Base-by-base conservation (phyloP, 257 asterid genomes). In the Parsonsia alboflavescens region DNA sequence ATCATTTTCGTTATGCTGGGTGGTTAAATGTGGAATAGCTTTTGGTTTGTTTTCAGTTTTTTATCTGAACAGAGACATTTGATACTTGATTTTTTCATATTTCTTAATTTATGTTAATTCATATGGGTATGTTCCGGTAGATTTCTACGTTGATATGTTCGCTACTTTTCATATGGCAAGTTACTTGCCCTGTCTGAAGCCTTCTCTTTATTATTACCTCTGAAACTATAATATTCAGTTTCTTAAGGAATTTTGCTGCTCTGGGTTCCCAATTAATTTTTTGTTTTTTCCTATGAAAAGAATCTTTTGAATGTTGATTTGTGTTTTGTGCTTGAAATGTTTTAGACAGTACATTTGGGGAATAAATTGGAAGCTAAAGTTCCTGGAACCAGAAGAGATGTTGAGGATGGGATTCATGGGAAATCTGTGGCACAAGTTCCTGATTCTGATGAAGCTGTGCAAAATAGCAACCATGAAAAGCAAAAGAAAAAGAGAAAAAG, bases 401-500 rank as follows among this genome's bases (percentile, higher is more conserved):
- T 83, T 44, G 81, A 76, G 64, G 89, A 80, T 75, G 76, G n/a
- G n/a, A n/a, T n/a, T n/a, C n/a, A n/a, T n/a, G n/a, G 67, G 71
- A 75, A 59, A 75, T 80, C 62, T 74, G 72, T 52, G 49, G 41
- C 71, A 36, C 80, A 76, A 70, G 62, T 67, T 2, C 70, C 17
- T 73, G 80, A 77, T 71, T 71, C 70, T 26, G 81, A 50, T 8
- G 78, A 75, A 56, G 74, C 13, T 56, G 76, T 66, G 74, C 76
- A 78, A 68, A 66, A 41, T 70, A 76, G 68, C 68, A 45, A 41
- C 33, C 68, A 49, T 48, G 92, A 79, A 76, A 90, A 85, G 86
- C 87, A 85, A 72, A 88, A 80, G 81, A 90, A 86, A 75, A 91
- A 82, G 88, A 90, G 81, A 79, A 91, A 85, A 78, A 76, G 79